Base-by-base conservation (phyloP, 2,329 filamentous ascomycete species). In the Pyrenochaeta sp. region DNA sequence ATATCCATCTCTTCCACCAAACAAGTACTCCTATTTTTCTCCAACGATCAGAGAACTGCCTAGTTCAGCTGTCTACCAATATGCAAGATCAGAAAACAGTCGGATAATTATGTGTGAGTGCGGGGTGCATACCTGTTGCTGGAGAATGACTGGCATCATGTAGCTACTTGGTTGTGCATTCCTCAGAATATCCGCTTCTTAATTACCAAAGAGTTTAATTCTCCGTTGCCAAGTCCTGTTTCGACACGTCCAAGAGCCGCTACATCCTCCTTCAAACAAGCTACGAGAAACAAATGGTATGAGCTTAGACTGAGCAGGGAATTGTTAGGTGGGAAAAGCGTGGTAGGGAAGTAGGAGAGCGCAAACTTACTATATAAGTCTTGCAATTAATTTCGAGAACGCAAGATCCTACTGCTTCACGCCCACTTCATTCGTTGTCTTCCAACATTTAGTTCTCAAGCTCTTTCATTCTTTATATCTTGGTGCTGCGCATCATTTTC, bases 211-310 rank as follows among this genome's bases (percentile, higher is more conserved):
- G n/a, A 10, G 22, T 3, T 13, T 24, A 52, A 52, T 52, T 52
- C 50, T 52, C 50, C 50, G 50, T 30, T 36, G 50, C 50, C 50
- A 52, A 44, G 50, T n/a, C 25, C 25, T 19, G 36, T 42, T 43
- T 52, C 39, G 12, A 42, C 10, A 36, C n/a, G 1, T 10, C 39
- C 28, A 44, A 45, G 39, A 44, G 27, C 15, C 39, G 30, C 50
- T 44, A 36, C 50, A 25, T 22, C 22, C 50, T 27, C 40, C 50
- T 32, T 52, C 39, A 52, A 52, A 52, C 50, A 44, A 15, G 25
- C 27, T n/a, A 13, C 27, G 15, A n/a, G 27, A 44, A 44, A 52
- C 27, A 45, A 43, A 37, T 44, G 19, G 19, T 15, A 44, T 52
- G 39, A 52, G 39, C 5, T 10, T 32, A 25, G 28, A 36, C n/a